Percentiles rank a stretch among this genome's conserved stretches.
Conservation (phyloP, 2,329 filamentous ascomycete genomes). For the Cadophora sp. region DNA sequence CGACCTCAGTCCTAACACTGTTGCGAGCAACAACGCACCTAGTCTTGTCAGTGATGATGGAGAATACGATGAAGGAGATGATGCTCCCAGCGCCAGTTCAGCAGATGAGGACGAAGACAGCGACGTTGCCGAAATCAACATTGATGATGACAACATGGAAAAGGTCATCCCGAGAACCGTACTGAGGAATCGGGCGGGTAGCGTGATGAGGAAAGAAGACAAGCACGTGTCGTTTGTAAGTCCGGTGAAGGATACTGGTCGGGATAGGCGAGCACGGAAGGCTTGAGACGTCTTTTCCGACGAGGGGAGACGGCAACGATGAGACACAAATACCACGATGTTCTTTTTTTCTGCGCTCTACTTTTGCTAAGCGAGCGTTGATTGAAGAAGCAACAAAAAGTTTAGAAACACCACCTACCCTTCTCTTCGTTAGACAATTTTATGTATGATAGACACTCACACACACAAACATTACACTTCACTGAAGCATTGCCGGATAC, state of each 20-base stretch:
- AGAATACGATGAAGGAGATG: conserved; percentile 75
- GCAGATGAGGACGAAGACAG: conserved; percentile 63
- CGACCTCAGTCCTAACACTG: conserved; percentile 72
- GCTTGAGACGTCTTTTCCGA: background rate
- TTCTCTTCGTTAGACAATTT: conserved; percentile 33
- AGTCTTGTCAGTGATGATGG: conserved; percentile 83
- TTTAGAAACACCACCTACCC: conserved; percentile 33
- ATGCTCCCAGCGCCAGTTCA: conserved; percentile 56
- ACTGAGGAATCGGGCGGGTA: conserved; percentile 37
- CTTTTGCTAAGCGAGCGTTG: conserved; percentile 23
- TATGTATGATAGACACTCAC: conserved; percentile 41
- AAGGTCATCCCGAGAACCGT: conserved; percentile 41
- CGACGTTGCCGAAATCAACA: conserved; percentile 66
- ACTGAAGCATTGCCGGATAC: background rate
- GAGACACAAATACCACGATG: conserved; percentile 8
- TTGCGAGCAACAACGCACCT: conserved; percentile 77
- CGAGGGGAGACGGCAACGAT: background rate
- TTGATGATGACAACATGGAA: conserved; percentile 57
- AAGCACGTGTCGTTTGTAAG: conserved; percentile 48
- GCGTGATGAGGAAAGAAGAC: conserved; percentile 42
- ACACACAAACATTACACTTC: conserved; percentile 27
- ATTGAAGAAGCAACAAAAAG: conserved; percentile 4
- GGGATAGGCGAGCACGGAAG: conserved; percentile 34
- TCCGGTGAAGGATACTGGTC: conserved; percentile 42
- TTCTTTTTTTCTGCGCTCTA: conserved; percentile 22